Evolutionary conservation across 2,329 filamentous ascomycete species (phyloP).

Genomic region (Spiromastix sp.): DNA sequence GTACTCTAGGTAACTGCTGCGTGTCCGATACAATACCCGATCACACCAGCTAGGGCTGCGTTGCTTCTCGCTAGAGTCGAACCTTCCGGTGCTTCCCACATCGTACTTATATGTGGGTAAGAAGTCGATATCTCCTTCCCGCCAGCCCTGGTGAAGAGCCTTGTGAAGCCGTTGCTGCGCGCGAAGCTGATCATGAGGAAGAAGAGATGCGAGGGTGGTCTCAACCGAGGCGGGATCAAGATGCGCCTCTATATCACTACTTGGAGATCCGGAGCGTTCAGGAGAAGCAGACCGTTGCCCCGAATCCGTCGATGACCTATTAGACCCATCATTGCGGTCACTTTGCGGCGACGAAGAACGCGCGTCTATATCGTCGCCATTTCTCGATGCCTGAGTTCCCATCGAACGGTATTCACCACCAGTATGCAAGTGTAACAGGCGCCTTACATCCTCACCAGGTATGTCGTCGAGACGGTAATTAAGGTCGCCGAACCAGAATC

Average conservation of each 20-base stretch:
- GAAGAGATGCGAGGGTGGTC: constrained; percentile 73
- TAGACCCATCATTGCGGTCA: neutral
- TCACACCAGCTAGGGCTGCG: constrained; percentile 95
- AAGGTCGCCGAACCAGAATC: constrained; percentile 92
- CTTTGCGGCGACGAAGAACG: neutral
- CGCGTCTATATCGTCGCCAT: constrained; percentile 9
- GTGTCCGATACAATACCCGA: constrained; percentile 76
- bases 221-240: constrained; percentile 79
- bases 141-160: constrained; percentile 84
- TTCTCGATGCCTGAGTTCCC: constrained; percentile 5
- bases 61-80: constrained; percentile 91
- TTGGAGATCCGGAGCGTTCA: constrained; percentile 33
- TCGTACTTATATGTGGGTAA: constrained; percentile 97
- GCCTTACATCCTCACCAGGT: constrained; percentile 80
- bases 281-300: constrained; percentile 6
- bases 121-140: constrained; percentile 78
- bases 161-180: constrained; percentile 65
- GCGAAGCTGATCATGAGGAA: constrained; percentile 81
- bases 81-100: constrained; percentile 79
- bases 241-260: constrained; percentile 54
- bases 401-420: constrained; percentile 13
- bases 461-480: constrained; percentile 88
- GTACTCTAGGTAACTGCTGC: constrained; percentile 56
- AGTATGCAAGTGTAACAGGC: constrained; percentile 65
- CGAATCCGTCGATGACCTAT: neutral